Evolutionary conservation across 192 early-diverging fungal genomes (phyloP).

Genomic region (Martensiomyces pterosporus): DNA sequence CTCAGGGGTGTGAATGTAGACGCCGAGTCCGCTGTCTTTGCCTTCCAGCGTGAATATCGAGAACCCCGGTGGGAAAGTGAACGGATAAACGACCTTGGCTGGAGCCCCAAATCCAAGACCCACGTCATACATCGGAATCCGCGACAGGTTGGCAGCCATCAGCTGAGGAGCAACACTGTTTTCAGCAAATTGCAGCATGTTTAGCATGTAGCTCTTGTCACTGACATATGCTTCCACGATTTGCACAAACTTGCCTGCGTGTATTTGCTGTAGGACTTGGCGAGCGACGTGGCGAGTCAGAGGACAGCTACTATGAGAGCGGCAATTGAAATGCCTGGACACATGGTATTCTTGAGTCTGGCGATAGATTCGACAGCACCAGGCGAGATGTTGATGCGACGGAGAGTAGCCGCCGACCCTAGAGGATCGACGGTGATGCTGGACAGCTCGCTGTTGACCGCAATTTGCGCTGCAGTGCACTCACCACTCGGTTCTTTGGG

Average conservation of each 20-base stretch:
- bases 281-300: constrained; percentile 6
- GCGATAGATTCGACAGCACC: background rate
- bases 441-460: too few relatives aligned
- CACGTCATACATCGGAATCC: constrained; percentile 9
- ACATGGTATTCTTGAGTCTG: background rate
- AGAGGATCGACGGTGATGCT: too few relatives aligned
- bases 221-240: constrained; percentile 3
- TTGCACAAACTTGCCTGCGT: constrained; percentile 13
- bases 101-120: constrained; percentile 24
- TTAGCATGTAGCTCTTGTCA: background rate
- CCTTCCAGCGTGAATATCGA: constrained; percentile 4
- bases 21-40: constrained; percentile 16
- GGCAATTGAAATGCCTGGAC: constrained; percentile 8
- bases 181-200: constrained; percentile 3
- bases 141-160: constrained; percentile 14
- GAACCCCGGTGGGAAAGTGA: constrained; percentile 2
- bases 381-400: constrained; percentile 6
- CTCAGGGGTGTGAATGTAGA: background rate
- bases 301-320: constrained; percentile 16
- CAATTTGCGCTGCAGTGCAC: too few relatives aligned
- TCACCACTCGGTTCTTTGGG: too few relatives aligned
- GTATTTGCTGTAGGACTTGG: background rate
- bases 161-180: background rate
- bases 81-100: constrained; percentile 6
- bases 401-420: background rate